Conservation (phyloP, 805 yeast genomes). For the Nakazawaea wickerhamii region DNA sequence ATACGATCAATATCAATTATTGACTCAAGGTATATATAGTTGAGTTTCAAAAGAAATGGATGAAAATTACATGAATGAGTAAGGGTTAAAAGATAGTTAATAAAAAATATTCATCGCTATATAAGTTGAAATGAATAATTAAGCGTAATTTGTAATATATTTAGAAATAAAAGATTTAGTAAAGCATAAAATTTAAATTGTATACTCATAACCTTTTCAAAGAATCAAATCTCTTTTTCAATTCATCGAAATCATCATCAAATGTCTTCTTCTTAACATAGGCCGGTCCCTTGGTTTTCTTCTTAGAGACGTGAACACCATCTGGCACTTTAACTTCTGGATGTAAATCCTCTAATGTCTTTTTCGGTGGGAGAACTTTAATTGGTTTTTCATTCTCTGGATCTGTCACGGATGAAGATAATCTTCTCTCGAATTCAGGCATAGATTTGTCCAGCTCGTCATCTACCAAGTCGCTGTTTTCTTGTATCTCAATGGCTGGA, state of each 20-base stretch:
- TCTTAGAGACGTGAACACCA: conserved; percentile 29
- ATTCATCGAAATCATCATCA: conserved; percentile 53
- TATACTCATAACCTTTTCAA: conserved; percentile 37
- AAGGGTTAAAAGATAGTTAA: background rate
- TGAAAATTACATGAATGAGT: background rate
- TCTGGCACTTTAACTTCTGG: conserved; percentile 35
- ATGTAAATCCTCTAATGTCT: conserved; percentile 33
- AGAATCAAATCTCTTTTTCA: conserved; percentile 74
- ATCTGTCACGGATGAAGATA: conserved; percentile 19
- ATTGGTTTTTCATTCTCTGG: conserved; percentile 31
- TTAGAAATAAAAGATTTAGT: no score
- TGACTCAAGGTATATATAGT: conserved; percentile 92
- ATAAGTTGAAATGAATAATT: no score
- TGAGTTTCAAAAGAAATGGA: conserved; percentile 20
- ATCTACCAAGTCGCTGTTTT: conserved; percentile 16
- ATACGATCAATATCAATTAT: conserved; percentile 90
- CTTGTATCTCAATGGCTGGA: conserved; percentile 19
- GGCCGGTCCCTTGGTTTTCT: conserved; percentile 17
- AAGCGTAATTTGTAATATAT: no score
- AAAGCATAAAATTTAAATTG: background rate
- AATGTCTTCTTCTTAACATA: conserved; percentile 19
- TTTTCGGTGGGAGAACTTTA: conserved; percentile 35
- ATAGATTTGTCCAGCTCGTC: conserved; percentile 18
- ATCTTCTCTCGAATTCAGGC: conserved; percentile 19
- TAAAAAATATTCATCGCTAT: no score